Evolutionary conservation across 768 basidiomycete genomes (phyloP).

Genomic region (Phanerodontia chrysosporium): DNA sequence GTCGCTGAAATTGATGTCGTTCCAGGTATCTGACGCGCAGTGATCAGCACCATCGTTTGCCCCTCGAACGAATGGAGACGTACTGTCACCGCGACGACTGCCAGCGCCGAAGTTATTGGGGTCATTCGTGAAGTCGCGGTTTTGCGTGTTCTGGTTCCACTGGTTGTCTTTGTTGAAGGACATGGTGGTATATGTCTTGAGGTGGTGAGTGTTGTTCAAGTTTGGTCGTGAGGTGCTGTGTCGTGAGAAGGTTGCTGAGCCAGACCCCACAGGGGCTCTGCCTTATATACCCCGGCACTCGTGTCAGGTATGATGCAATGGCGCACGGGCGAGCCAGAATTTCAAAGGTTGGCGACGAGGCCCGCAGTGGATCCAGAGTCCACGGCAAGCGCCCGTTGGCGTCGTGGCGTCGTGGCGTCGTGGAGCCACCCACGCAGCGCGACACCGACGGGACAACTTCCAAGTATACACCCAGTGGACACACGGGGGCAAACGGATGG

Average conservation of each 20-base stretch:
- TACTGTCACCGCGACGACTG: neutral
- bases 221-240: neutral
- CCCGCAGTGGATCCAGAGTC: neutral
- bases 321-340: neutral
- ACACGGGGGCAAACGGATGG: too few species aligned
- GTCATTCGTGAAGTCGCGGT: slow-evolving; percentile 7
- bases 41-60: too few species aligned
- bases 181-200: neutral
- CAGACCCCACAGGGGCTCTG: neutral
- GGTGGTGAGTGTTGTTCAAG: neutral
- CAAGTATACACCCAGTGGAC: too few species aligned
- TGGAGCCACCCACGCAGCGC: too few species aligned
- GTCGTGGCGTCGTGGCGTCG: neutral
- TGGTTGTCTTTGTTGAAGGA: slow-evolving; percentile 7
- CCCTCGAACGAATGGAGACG: too few species aligned
- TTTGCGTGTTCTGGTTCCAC: neutral
- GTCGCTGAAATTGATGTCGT: slow-evolving; percentile 6
- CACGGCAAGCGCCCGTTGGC: neutral
- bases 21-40: neutral
- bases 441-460: too few species aligned
- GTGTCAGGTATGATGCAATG: neutral
- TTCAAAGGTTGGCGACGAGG: neutral
- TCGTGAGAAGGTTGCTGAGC: neutral
- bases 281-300: neutral
- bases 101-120: slow-evolving; percentile 9